Conservation (phyloP, 192 early-diverging fungal genomes). For the Mortierella claussenii region DNA sequence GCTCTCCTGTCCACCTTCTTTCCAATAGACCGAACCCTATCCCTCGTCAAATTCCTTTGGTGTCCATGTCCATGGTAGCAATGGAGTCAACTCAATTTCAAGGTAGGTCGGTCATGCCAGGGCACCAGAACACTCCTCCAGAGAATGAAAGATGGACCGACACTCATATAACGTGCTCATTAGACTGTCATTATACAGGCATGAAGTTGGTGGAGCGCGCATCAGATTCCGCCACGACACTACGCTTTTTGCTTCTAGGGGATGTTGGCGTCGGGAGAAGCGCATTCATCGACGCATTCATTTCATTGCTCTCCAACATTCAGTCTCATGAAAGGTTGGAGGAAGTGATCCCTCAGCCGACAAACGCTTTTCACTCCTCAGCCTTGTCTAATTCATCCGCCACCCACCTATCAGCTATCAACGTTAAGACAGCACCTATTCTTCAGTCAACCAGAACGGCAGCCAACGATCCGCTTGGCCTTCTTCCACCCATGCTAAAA, state of each 20-base stretch:
- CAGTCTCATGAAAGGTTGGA: slow-evolving; percentile 16
- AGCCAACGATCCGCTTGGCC: slow-evolving; percentile 20
- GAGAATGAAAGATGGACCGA: too few relatives aligned
- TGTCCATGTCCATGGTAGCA: too few relatives aligned
- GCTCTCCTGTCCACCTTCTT: too few relatives aligned
- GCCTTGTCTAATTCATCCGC: background rate
- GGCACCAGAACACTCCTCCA: too few relatives aligned
- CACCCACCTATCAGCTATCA: slow-evolving; percentile 8
- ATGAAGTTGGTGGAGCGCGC: too few relatives aligned
- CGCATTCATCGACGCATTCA: slow-evolving; percentile 39
- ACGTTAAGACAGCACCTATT: slow-evolving; percentile 7
- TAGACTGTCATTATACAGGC: too few relatives aligned
- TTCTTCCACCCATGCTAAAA: slow-evolving; percentile 22
- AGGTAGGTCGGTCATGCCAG: too few relatives aligned
- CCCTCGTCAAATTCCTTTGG: background rate
- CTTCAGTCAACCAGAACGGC: background rate
- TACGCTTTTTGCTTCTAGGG: slow-evolving; percentile 41
- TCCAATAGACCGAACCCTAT: background rate
- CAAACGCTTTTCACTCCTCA: background rate
- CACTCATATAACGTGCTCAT: too few relatives aligned
- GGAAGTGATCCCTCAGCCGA: slow-evolving; percentile 8
- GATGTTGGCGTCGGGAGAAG: slow-evolving; percentile 46
- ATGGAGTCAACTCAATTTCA: too few relatives aligned
- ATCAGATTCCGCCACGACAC: background rate
- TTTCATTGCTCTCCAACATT: slow-evolving; percentile 27